Conservation (phyloP, 768 basidiomycete genomes). For the Naganishia onofrii region DNA sequence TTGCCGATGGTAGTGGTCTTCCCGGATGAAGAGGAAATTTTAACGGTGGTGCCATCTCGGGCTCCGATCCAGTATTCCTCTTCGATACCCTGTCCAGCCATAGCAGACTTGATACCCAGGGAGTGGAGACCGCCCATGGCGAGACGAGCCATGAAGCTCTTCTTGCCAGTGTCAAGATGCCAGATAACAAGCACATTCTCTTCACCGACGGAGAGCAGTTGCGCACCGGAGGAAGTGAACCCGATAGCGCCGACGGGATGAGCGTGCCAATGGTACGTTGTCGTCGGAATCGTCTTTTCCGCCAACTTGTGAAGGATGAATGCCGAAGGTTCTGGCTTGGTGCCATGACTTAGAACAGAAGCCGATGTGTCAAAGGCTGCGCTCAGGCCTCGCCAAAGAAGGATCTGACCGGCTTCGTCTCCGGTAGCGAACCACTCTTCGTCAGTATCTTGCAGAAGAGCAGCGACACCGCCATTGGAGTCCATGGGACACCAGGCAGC, state of each 20-base stretch:
- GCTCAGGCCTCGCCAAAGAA: slow-evolving; percentile 88
- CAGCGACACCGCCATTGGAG: slow-evolving; percentile 22
- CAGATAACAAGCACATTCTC: slow-evolving; percentile 95
- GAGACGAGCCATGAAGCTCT: slow-evolving; percentile 87
- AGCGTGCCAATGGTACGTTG: slow-evolving; percentile 92
- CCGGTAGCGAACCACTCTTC: slow-evolving; percentile 94
- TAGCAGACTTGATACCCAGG: slow-evolving; percentile 52
- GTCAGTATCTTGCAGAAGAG: slow-evolving; percentile 23
- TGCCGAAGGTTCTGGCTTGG: slow-evolving; percentile 18
- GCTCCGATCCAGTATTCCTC: slow-evolving; percentile 86
- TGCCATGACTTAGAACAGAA: not conserved
- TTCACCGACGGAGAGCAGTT: slow-evolving; percentile 88
- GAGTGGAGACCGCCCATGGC: slow-evolving; percentile 79
- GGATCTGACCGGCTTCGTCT: slow-evolving; percentile 75
- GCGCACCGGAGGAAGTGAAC: slow-evolving; percentile 87
- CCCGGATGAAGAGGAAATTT: slow-evolving; percentile 69
- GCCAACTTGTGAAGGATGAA: slow-evolving; percentile 23
- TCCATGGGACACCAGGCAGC: slow-evolving; percentile 78
- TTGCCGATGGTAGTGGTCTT: slow-evolving; percentile 59
- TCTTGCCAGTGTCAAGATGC: slow-evolving; percentile 83
- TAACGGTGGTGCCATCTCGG: slow-evolving; percentile 73
- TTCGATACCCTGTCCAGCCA: slow-evolving; percentile 56
- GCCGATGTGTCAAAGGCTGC: slow-evolving; percentile 50
- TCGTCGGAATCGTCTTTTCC: slow-evolving; percentile 72
- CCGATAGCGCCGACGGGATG: slow-evolving; percentile 82